Evolutionary conservation across 192 early-diverging fungal species (phyloP), one percentile per base, ranked within the genome.

Genomic region (Powellomyces hirtus): DNA sequence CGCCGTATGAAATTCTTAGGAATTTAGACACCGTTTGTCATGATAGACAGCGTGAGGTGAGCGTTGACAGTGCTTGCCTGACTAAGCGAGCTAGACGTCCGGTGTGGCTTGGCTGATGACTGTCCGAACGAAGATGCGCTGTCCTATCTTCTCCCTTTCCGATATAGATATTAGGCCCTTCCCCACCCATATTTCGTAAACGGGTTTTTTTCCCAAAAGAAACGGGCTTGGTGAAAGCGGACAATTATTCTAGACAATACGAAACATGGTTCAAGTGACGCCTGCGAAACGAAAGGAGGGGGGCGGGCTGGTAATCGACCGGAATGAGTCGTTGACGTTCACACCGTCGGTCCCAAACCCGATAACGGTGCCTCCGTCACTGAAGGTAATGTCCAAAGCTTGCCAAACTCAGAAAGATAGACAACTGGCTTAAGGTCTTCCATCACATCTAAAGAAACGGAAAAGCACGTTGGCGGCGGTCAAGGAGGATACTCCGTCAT

Each of bases 251-350:
- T 42, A 13, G 40, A 13, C 10, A 8, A 59, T 59, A 33, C 11
- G 11, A 10, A 46, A 14, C 14, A 67, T 67, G 65, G 65, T 67
- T 34, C 65, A 67, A 53, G 36, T 67, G 30, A 67, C 52, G 24
- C 65, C 65, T 36, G 65, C 53, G 14, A 67, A 67, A 38, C 65
- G 65, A 24, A 67, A 38, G 34, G 65, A 49, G 2, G 46, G 5
- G 5, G 46, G 46, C 46, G 42, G 44, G 30, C 22, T 44, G 34
- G 7, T 50, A 8, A 34, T 20, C 29, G 50, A 35, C 46, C 18
- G 20, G 20, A 27, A 61, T 6, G 33, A 22, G 0, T 40, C n/a
- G 5, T 20, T 22, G 38, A n/a, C 59, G 18, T n/a, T 18, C 10
- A 42, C 40, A 16, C 38, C 35, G 16, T 38, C 59, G 27, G 33